Evolutionary conservation across 345 rosid species (phyloP), one percentile per base, ranked within the genome.

Genomic region (Durio zibethinus): DNA sequence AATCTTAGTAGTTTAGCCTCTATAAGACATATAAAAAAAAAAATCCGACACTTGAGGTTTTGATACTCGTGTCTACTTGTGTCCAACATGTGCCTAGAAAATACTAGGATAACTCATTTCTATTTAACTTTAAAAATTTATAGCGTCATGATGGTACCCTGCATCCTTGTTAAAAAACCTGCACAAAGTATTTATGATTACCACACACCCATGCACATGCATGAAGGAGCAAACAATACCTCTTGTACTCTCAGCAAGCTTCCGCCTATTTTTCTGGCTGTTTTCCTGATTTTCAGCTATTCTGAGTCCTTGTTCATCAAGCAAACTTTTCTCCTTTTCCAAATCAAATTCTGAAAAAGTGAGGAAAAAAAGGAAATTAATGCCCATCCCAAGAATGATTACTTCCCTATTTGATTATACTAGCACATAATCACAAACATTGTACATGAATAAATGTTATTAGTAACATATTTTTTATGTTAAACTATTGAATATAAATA

Each of bases 181-280:
- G 35, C 53, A 67, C 12, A 45, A 20, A 23, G 11, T 38, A 31
- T 45, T 45, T 15, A 69, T 45, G 36, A 27, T 45, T 27, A 45
- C 23, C 15, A 10, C 4, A 69, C 3, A 69, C 20, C 25, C 73
- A 69, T 25, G 42, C 35, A 36, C 67, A 62, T 18, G 29, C 31
- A 67, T 3, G 45, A 45, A n/a, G 75, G 50, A 33, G 20, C 2
- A 4, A 23, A 74, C 9, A 71, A 75, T 86, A 96, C 99, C 98
- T 88, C 97, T 88, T 4, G 98, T 96, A 89, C 92, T 96, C 88
- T 94, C 99, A 38, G 98, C 99, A 82, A 96, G 99, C 81, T 94
- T 96, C 54, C 99, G 89, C 40, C 98, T 87, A 80, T 96, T 96
- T 79, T 91, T 92, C 80, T 89, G 97, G 80, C 99, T 93, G 84